A percentile compares a stretch with the other conserved stretches of the same genome.
phyloP scores from a whole-genome alignment of 352 stramenopile species.

The Lagenidium giganteum region DNA sequence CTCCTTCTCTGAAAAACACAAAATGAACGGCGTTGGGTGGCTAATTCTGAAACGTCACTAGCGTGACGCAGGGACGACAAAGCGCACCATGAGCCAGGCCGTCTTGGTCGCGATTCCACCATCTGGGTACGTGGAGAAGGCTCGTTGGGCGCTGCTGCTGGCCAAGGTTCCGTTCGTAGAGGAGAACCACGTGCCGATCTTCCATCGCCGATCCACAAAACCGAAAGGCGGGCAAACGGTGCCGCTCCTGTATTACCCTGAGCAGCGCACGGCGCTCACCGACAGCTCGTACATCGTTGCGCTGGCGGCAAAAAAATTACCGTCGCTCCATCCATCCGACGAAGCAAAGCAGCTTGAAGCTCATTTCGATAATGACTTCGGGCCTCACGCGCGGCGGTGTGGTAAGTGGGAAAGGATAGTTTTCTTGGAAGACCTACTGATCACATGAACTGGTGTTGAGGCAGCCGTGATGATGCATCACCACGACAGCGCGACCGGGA shows the following conservation, averaged over 20 bases:
- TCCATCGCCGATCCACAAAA: conserved; percentile 37
- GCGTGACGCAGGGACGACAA: too few relatives aligned
- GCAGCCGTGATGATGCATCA: too few relatives aligned
- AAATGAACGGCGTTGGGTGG: too few relatives aligned
- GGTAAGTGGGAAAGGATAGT: conserved; percentile 13
- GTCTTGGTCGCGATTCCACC: conserved; percentile 52
- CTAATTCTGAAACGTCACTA: too few relatives aligned
- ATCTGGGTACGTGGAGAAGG: conserved; percentile 65
- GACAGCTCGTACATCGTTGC: conserved; percentile 41
- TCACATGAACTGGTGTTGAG: too few relatives aligned
- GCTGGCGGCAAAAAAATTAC: conserved; percentile 23
- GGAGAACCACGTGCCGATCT: conserved; percentile 36
- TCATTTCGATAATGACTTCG: conserved; percentile 33
- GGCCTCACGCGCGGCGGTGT: conserved; percentile 21
- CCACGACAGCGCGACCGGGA: conserved; percentile 11
- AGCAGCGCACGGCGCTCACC: conserved; percentile 20
- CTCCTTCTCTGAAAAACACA: too few relatives aligned
- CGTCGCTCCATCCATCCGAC: conserved; percentile 29
- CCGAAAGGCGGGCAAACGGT: conserved; percentile 37
- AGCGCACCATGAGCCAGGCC: too few relatives aligned
- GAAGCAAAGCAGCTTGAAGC: conserved; percentile 32
- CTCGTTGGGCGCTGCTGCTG: conserved; percentile 41
- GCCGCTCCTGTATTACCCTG: too few relatives aligned
- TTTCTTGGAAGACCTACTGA: too few relatives aligned
- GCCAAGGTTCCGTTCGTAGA: conserved; percentile 37